phyloP scores from a whole-genome alignment of 257 asterid genomes.

The Nicotiana paniculata region DNA sequence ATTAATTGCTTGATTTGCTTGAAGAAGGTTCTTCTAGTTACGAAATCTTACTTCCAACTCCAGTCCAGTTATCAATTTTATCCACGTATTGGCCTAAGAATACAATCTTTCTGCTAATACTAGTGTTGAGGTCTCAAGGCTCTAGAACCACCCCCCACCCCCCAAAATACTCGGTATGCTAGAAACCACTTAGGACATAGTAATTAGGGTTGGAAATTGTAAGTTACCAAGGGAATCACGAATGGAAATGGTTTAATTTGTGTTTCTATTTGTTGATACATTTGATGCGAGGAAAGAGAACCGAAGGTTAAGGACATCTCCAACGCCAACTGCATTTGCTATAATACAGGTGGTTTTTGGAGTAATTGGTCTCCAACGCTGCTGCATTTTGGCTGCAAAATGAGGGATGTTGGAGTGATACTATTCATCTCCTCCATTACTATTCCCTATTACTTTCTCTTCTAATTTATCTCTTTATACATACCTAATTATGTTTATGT shows the following conservation, averaged over 20 bases:
- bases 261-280: neutral
- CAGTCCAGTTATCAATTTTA: neutral
- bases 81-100: too few relatives aligned
- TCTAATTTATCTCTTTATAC: too few relatives aligned
- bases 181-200: neutral
- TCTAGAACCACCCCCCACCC: neutral
- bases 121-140: neutral
- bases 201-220: neutral
- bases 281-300: neutral
- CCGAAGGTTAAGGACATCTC: neutral
- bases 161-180: neutral
- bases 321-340: too few relatives aligned
- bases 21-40: neutral
- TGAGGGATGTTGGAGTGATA: too few relatives aligned
- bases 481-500: too few relatives aligned
- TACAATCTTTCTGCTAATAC: too few relatives aligned
- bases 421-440: too few relatives aligned
- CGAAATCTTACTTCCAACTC: neutral
- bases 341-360: too few relatives aligned
- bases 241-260: neutral
- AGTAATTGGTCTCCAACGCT: too few relatives aligned
- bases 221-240: neutral
- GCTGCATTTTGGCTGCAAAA: too few relatives aligned
- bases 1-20: neutral
- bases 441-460: too few relatives aligned